Evolutionary conservation across 2,329 filamentous ascomycete species (phyloP).

Genomic region (Calonectria naviculata): DNA sequence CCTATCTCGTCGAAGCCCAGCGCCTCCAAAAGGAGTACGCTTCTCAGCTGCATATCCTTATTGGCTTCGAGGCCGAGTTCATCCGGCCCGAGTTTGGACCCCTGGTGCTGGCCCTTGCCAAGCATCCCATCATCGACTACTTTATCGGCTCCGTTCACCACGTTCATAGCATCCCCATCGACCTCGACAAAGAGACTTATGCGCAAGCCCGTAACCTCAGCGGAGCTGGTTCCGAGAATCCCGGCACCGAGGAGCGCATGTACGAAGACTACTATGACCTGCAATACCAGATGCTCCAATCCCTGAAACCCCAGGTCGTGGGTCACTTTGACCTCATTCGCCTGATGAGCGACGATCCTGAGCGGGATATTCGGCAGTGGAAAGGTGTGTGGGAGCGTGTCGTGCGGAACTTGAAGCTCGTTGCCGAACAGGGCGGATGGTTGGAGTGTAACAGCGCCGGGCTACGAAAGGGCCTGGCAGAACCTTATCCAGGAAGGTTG

Average conservation of each 20-base stretch:
- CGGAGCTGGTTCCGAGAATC: slow-evolving; percentile 66
- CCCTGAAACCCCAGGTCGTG: slow-evolving; percentile 80
- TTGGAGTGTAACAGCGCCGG: slow-evolving; percentile 91
- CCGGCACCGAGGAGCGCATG: slow-evolving; percentile 74
- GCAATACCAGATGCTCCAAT: slow-evolving; percentile 83
- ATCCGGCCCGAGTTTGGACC: slow-evolving; percentile 74
- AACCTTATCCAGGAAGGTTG: slow-evolving; percentile 86
- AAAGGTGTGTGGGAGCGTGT: slow-evolving; percentile 78
- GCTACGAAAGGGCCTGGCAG: slow-evolving; percentile 87
- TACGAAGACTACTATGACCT: slow-evolving; percentile 89
- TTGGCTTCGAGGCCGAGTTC: slow-evolving; percentile 96
- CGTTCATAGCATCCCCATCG: slow-evolving; percentile 86
- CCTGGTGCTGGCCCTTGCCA: slow-evolving; percentile 70
- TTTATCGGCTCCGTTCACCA: slow-evolving; percentile 96
- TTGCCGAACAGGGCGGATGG: slow-evolving; percentile 80
- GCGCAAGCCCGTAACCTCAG: slow-evolving; percentile 53
- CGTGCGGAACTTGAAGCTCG: slow-evolving; percentile 77
- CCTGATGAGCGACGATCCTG: slow-evolving; percentile 78
- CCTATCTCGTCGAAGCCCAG: slow-evolving; percentile 80
- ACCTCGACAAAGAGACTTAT: slow-evolving; percentile 81
- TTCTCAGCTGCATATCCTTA: slow-evolving; percentile 78
- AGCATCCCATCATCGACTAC: slow-evolving; percentile 78
- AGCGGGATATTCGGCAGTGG: slow-evolving; percentile 68
- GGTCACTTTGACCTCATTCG: slow-evolving; percentile 96
- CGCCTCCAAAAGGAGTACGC: slow-evolving; percentile 79